These are phyloP conservation scores for Trametes cubensis DNA, from an alignment of 768 basidiomycete species.

Conservation along the genomic window DNA sequence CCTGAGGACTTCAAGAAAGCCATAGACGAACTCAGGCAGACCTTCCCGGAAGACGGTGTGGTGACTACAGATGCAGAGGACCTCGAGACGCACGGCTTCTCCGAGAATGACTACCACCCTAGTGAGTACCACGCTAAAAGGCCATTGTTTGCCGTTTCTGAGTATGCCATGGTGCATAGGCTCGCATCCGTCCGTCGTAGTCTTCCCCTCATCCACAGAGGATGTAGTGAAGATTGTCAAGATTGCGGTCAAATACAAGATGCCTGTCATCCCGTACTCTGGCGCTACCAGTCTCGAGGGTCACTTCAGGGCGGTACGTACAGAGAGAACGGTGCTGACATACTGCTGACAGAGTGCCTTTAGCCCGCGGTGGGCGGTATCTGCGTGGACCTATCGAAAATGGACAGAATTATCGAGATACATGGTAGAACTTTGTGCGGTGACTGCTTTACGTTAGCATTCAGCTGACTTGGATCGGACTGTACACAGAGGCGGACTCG, in stretches of 20 bases:
- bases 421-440: slow-evolving; percentile 52
- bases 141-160: no score
- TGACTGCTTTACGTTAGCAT: no score
- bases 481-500: slow-evolving; percentile 58
- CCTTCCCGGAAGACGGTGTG: slow-evolving; percentile 41
- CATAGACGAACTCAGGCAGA: slow-evolving; percentile 48
- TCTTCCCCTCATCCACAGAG: slow-evolving; percentile 69
- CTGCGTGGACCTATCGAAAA: slow-evolving; percentile 75
- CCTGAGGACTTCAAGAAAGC: slow-evolving; percentile 55
- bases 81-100: slow-evolving; percentile 57
- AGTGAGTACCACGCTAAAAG: slow-evolving; percentile 37
- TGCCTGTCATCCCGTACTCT: slow-evolving; percentile 79
- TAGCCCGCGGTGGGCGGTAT: slow-evolving; percentile 56
- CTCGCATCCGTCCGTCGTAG: slow-evolving; percentile 57
- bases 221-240: slow-evolving; percentile 82
- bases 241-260: slow-evolving; percentile 69
- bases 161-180: slow-evolving; percentile 31
- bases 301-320: slow-evolving; percentile 60
- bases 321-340: no score
- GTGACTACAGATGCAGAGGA: slow-evolving; percentile 57
- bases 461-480: background rate
- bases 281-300: slow-evolving; percentile 87
- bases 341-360: background rate
- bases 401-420: slow-evolving; percentile 79
- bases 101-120: slow-evolving; percentile 52